Evolutionary conservation across 108 stramenopile species (phyloP).

Genomic region (Cylindrotheca closterium): DNA sequence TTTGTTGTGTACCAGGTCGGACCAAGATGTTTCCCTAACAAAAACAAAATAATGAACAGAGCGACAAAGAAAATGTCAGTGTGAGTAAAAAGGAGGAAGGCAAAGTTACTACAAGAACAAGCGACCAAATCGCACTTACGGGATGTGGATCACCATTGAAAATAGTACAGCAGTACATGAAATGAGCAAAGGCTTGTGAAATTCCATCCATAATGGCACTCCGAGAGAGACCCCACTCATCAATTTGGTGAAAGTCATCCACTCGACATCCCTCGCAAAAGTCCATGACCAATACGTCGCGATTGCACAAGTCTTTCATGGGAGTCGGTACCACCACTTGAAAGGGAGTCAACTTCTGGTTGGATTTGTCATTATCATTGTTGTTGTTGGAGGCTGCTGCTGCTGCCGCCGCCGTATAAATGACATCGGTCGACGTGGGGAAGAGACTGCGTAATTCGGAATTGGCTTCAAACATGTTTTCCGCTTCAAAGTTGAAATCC

Average conservation of each 20-base stretch:
- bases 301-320: conserved; percentile 24
- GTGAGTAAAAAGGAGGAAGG: too few species aligned
- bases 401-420: not conserved
- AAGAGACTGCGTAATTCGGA: not conserved
- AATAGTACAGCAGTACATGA: conserved; percentile 57
- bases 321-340: conserved; percentile 39
- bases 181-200: conserved; percentile 60
- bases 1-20: conserved; percentile 2
- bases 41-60: not conserved
- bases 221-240: conserved; percentile 38
- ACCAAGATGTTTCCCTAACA: conserved; percentile 53
- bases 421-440: conserved; percentile 1
- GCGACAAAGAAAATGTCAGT: not conserved
- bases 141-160: conserved; percentile 84
- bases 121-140: not conserved
- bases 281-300: conserved; percentile 71
- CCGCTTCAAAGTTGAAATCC: conserved; percentile 47
- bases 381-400: not conserved
- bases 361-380: not conserved
- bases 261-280: conserved; percentile 62
- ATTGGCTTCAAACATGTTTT: conserved; percentile 39
- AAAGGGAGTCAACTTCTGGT: conserved; percentile 9
- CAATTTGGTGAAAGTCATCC: conserved; percentile 24
- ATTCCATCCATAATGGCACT: conserved; percentile 44
- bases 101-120: too few species aligned